phyloP scores from a whole-genome alignment of 495 filamentous ascomycete genomes.

The Aspergillus conjunctus region DNA sequence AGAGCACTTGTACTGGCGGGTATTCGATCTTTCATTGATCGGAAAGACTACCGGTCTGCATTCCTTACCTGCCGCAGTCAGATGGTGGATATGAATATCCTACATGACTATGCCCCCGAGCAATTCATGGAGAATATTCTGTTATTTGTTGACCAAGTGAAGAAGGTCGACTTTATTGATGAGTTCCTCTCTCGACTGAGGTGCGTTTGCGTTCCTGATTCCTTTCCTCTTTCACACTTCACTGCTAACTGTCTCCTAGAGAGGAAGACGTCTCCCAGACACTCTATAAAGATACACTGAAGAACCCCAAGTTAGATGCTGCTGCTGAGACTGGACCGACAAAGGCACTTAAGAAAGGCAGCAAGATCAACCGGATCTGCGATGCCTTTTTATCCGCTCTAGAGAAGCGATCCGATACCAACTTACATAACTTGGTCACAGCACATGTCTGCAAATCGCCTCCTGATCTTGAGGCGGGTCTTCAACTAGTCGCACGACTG shows the following conservation, averaged over 20 bases:
- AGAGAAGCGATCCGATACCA: constrained; percentile 60
- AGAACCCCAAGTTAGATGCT: constrained; percentile 30
- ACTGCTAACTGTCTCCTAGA: constrained; percentile 44
- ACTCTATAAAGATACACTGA: constrained; percentile 85
- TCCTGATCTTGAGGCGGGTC: constrained; percentile 83
- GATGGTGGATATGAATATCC: constrained; percentile 95
- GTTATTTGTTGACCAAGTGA: constrained; percentile 83
- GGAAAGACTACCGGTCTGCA: constrained; percentile 77
- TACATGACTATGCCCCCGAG: constrained; percentile 86
- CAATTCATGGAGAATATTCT: constrained; percentile 77
- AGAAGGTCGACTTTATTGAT: constrained; percentile 83
- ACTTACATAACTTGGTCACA: constrained; percentile 91
- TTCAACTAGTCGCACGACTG: constrained; percentile 74
- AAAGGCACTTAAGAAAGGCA: constrained; percentile 33
- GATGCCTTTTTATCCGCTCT: constrained; percentile 77
- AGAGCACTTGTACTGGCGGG: constrained; percentile 89
- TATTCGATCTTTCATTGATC: constrained; percentile 75
- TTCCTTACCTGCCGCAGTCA: constrained; percentile 88
- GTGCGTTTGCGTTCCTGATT: constrained; percentile 46
- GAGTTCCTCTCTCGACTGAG: constrained; percentile 87
- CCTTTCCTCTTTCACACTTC: not conserved
- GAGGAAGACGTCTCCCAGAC: constrained; percentile 94
- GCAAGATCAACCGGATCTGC: constrained; percentile 86
- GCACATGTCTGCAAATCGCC: constrained; percentile 92
- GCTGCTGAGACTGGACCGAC: constrained; percentile 12